Evolutionary conservation across 805 yeast species (phyloP), one percentile per base, ranked within the genome.

Genomic region (Yueomyces sp.): DNA sequence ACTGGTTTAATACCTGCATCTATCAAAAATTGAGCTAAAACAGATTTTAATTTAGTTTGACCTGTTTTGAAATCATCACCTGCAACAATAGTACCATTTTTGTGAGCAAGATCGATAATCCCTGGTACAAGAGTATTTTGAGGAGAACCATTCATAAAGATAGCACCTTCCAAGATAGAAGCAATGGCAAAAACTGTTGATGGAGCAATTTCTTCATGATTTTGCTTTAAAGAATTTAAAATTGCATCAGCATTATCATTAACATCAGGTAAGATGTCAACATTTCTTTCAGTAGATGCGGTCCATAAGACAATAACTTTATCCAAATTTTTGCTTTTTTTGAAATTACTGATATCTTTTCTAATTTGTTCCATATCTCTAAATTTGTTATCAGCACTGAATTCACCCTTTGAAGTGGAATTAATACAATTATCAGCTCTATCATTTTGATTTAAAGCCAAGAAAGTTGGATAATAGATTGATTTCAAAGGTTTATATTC

Each of bases 41-140:
- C 96, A n/a, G 96, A 86, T 70, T 88, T 88, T 58, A 88, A 66
- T 69, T 88, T 88, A 47, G 97, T 88, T 70, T 88, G 97, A 47
- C 97, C 97, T 55, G 88, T 77, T 73, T 88, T 88, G 75, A 88
- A 88, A 67, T 88, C 97, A 65, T 88, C 97, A 55, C 97, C 97
- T 45, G 95, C 97, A 57, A 88, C 87, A 61, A 81, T 85, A 33
- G 83, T 67, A 50, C 74, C 66, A 63, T 85, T 61, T 55, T 72
- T 60, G 65, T 87, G 95, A 40, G 96, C 94, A 52, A 88, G 76
- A 65, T 86, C 87, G 58, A 90, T 74, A 49, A 82, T 84, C 52
- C 97, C 97, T 27, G 96, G 96, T 45, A 86, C 95, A 68, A 90
- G 88, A 43, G 96, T 90, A 72, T 88, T 88, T 69, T 88, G 97